Evolutionary conservation across 176 grass and related monocot genomes (phyloP), one percentile per base, ranked within the genome.

Genomic region (Ananas comosus): DNA sequence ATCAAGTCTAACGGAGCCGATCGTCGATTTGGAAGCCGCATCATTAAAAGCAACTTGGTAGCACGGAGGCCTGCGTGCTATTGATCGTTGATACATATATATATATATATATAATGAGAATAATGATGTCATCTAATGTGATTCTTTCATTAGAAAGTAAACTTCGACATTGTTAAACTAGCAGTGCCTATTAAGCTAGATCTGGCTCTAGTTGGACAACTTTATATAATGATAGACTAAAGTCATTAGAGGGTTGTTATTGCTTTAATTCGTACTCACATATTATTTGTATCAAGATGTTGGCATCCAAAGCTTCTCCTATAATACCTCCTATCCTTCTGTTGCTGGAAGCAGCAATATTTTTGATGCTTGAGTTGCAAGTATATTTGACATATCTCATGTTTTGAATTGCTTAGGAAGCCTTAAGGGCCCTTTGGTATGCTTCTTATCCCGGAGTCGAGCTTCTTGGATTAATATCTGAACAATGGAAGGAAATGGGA

Each of bases 401-500:
- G 64, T 63, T 64, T 79, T 80, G 18, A 61, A 11, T 61, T 61
- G n/a, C 13, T 79, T 83, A 99, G 95, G 95, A 99, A 78, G 90
- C 82, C 29, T 66, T 99, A 50, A 81, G 56, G 22, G 79, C 84
- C 73, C 85, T 99, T 52, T 99, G 95, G 95, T 77, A 47, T 70
- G 74, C 78, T 79, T 78, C 95, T 65, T 99, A 85, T 79, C 95
- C 95, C 75, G 89, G 88, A 80, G 77, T 78, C 11, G 84, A 99
- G 79, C 84, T 93, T 73, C 72, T 24, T 4, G 89, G 84, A 3
- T 72, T 94, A 67, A 77, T 93, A 86, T 99, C 95, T 59, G 87
- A 93, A 27, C 87, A 93, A 81, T 99, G 95, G 95, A 99, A 99
- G 74, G 95, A 99, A 74, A 99, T 99, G 95, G 95, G 95, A 53